Percentiles rank a stretch among this genome's conserved stretches.
phyloP scores from a whole-genome alignment of 2,329 filamentous ascomycete species.

The Lasiodiplodia sp. region DNA sequence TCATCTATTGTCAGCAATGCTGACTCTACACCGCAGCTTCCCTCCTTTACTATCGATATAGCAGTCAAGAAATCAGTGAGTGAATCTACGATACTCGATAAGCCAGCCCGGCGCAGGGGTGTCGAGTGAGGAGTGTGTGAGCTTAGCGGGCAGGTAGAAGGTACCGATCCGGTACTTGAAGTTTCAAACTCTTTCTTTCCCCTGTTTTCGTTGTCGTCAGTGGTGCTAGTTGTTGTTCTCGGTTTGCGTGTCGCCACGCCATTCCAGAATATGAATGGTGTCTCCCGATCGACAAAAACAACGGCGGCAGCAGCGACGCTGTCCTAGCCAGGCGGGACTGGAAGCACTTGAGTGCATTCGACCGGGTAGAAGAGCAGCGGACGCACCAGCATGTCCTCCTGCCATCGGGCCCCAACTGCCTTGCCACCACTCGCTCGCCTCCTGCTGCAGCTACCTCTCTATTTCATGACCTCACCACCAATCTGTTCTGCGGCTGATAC shows the following conservation, averaged over 20 bases:
- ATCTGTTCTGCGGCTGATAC: background rate
- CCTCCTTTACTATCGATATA: background rate
- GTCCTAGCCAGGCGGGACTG: background rate
- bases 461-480: too few species aligned
- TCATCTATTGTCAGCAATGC: background rate
- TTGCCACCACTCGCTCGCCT: background rate
- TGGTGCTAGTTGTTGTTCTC: background rate
- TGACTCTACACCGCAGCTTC: background rate
- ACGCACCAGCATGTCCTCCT: background rate
- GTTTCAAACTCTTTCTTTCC: background rate
- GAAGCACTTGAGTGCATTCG: background rate
- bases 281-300: background rate
- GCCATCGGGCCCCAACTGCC: background rate
- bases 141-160: background rate
- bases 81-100: background rate
- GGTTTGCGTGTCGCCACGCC: too few species aligned
- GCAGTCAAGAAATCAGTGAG: conserved; percentile 9
- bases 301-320: background rate
- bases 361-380: background rate
- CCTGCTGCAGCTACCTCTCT: background rate
- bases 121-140: background rate
- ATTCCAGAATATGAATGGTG: too few species aligned
- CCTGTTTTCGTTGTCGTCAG: background rate
- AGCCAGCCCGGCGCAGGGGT: background rate
- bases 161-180: background rate